A percentile compares a stretch with the other conserved stretches of the same genome.
Conservation (phyloP, 2,329 filamentous ascomycete species). For the Kalmusia sp. region DNA sequence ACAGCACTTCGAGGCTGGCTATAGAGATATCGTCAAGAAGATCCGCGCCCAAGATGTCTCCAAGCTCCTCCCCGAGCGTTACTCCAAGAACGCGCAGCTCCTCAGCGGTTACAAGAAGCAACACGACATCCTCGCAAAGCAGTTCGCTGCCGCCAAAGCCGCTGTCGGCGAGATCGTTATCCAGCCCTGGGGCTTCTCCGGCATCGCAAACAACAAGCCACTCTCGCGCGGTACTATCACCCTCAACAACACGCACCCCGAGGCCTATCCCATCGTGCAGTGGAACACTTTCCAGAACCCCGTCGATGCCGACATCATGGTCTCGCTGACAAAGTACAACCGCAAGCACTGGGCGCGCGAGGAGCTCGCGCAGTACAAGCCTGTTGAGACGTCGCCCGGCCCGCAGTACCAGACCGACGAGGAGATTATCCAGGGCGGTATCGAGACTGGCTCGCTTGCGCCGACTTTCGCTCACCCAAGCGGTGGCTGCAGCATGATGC, state of each 20-base stretch:
- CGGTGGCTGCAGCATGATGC: constrained; percentile 38
- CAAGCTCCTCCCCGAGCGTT: constrained; percentile 16
- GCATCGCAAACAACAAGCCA: constrained; percentile 28
- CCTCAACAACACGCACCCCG: constrained; percentile 43
- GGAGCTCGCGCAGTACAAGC: constrained; percentile 35
- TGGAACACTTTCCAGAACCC: constrained; percentile 46
- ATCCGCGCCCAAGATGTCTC: constrained; percentile 17
- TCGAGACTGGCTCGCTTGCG: constrained; percentile 7
- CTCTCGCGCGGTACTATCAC: constrained; percentile 47
- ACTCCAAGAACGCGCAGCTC: constrained; percentile 7
- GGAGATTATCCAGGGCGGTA: constrained; percentile 23
- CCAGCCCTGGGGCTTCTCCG: constrained; percentile 24
- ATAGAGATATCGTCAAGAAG: constrained; percentile 4
- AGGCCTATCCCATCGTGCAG: constrained; percentile 38
- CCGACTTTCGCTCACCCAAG: constrained; percentile 1
- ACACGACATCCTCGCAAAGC: constrained; percentile 16
- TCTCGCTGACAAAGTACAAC: constrained; percentile 44
- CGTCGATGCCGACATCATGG: constrained; percentile 43
- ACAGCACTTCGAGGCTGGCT: constrained; percentile 6
- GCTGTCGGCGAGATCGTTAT: constrained; percentile 33
- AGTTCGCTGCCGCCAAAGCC: constrained; percentile 30
- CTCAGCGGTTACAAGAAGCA: background rate
- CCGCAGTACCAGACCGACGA: constrained; percentile 23
- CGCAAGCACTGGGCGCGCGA: constrained; percentile 38
- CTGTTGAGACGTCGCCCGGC: constrained; percentile 41